These are phyloP conservation scores for Colletotrichum agaves DNA, from an alignment of 2,329 filamentous ascomycete species.

Conservation along the genomic window DNA sequence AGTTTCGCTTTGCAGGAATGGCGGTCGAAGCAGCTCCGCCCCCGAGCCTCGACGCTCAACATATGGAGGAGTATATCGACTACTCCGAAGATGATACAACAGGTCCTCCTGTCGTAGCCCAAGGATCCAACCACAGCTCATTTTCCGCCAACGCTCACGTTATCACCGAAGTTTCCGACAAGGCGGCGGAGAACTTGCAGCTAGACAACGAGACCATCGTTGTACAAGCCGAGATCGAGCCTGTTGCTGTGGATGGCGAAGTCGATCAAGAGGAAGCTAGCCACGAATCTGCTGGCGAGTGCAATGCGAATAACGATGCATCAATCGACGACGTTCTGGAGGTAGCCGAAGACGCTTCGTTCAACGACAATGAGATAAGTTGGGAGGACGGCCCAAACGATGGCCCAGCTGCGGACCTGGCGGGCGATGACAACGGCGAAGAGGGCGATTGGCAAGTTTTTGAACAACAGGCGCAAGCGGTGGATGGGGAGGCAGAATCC, in stretches of 20 bases:
- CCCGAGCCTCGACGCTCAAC: slow-evolving; percentile 24
- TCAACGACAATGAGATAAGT: slow-evolving; percentile 38
- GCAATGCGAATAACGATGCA: neutral
- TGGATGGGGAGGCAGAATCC: slow-evolving; percentile 36
- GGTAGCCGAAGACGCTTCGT: neutral
- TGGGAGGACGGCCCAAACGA: slow-evolving; percentile 34
- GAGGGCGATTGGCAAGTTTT: slow-evolving; percentile 28
- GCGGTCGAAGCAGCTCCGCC: slow-evolving; percentile 24
- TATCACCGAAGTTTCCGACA: neutral
- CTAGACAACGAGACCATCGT: slow-evolving; percentile 40
- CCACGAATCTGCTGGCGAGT: neutral
- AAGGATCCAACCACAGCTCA: slow-evolving; percentile 22
- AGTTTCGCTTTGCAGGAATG: slow-evolving; percentile 9
- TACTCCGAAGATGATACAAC: slow-evolving; percentile 37
- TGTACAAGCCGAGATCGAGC: slow-evolving; percentile 1
- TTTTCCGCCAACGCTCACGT: slow-evolving; percentile 24
- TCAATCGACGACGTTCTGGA: neutral
- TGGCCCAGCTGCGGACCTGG: neutral
- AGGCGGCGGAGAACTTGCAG: slow-evolving; percentile 21
- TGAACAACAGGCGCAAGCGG: neutral
- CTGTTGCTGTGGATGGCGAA: neutral
- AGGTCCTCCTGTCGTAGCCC: slow-evolving; percentile 1
- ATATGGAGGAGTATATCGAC: slow-evolving; percentile 34
- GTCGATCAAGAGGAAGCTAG: neutral
- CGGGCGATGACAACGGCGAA: neutral